Percentiles rank a stretch among this genome's conserved stretches.
Evolutionary conservation across 2,329 filamentous ascomycete species (phyloP).

Genomic region (Sclerotinia subarctica): DNA sequence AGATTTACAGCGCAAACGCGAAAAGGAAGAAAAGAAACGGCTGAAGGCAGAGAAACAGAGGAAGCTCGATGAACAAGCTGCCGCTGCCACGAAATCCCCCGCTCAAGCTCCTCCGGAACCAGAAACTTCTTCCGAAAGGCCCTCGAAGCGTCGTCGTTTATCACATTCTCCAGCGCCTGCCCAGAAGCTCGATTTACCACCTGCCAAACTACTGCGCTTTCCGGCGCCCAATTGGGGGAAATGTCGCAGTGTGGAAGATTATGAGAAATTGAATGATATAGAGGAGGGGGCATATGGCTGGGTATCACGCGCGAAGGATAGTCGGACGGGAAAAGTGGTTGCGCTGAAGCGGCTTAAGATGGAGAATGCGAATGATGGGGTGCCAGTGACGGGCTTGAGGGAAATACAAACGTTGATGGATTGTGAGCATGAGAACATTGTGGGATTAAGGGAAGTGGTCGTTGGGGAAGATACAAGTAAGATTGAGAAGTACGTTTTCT

Average conservation of each 20-base stretch:
- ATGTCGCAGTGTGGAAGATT: constrained; percentile 78
- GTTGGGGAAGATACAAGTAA: constrained; percentile 60
- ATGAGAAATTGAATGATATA: constrained; percentile 91
- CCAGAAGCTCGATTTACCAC: constrained; percentile 39
- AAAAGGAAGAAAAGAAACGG: constrained; percentile 87
- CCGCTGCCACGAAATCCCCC: constrained; percentile 36
- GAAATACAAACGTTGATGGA: constrained; percentile 90
- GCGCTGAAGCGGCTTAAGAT: constrained; percentile 94
- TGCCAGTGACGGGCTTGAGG: constrained; percentile 87
- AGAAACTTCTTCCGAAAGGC: constrained; percentile 46
- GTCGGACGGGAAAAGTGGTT: constrained; percentile 72
- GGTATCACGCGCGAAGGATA: constrained; percentile 80
- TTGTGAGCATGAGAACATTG: constrained; percentile 78
- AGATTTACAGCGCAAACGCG: constrained; percentile 68
- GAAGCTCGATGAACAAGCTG: constrained; percentile 52
- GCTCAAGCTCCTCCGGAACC: constrained; percentile 40
- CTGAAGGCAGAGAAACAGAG: constrained; percentile 78
- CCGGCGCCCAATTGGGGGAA: constrained; percentile 63
- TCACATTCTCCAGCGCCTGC: constrained; percentile 31
- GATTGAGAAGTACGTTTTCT: constrained; percentile 51
- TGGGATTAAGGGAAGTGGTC: constrained; percentile 78
- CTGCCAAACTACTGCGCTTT: constrained; percentile 67
- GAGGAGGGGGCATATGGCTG: constrained; percentile 96
- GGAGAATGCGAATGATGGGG: constrained; percentile 66
- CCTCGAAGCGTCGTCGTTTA: constrained; percentile 61